A percentile compares a stretch with the other conserved stretches of the same genome.
Evolutionary conservation across 176 grass and related monocot genomes (phyloP).

Genomic region (Neostapfia colusana): DNA sequence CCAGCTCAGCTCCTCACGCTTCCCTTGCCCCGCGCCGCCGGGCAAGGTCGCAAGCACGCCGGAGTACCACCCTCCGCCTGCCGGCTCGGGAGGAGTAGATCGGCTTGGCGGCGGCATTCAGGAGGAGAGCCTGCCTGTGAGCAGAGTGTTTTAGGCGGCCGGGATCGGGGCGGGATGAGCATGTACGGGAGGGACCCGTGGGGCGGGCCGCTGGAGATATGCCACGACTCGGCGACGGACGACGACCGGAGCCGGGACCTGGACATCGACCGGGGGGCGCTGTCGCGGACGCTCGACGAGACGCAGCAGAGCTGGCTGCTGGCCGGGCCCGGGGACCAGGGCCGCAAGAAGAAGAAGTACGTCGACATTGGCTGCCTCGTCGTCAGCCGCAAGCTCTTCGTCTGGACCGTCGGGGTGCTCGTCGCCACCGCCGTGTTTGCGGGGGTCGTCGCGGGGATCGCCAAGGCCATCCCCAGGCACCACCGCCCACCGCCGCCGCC

Average conservation of each 20-base stretch:
- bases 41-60: slow-evolving; percentile 2
- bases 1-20: neutral
- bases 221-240: slow-evolving; percentile 82
- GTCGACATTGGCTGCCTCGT: slow-evolving; percentile 90
- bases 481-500: slow-evolving; percentile 54
- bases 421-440: slow-evolving; percentile 58
- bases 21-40: neutral
- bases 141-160: neutral
- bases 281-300: slow-evolving; percentile 83
- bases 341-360: slow-evolving; percentile 77
- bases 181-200: slow-evolving; percentile 94
- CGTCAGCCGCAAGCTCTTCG: slow-evolving; percentile 74
- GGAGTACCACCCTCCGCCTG: neutral
- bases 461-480: slow-evolving; percentile 63
- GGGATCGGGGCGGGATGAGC: slow-evolving; percentile 51
- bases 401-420: slow-evolving; percentile 65
- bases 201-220: slow-evolving; percentile 88
- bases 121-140: neutral
- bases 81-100: neutral
- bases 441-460: slow-evolving; percentile 63
- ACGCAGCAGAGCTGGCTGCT: slow-evolving; percentile 98
- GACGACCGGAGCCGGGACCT: slow-evolving; percentile 94
- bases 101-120: slow-evolving; percentile 12
- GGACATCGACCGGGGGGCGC: slow-evolving; percentile 71
- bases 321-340: slow-evolving; percentile 74